Evolutionary conservation across 768 basidiomycete species (phyloP).

Genomic region (Kwoniella botswanensis): DNA sequence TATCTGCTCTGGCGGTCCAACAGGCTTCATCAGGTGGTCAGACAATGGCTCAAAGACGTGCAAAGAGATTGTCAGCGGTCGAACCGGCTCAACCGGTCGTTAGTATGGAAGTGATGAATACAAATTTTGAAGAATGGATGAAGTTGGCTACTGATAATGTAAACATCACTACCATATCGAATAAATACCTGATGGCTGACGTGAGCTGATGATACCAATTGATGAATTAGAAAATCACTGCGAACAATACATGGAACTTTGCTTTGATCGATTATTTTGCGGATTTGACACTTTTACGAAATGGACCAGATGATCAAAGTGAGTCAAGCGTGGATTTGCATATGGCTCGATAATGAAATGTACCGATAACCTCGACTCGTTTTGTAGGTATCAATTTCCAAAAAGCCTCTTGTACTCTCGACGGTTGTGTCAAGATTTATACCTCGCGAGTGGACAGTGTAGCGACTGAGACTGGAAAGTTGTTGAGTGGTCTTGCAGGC

Average conservation of each 20-base stretch:
- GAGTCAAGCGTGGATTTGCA: constrained; percentile 21
- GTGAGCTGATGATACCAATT: no score
- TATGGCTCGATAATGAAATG: no score
- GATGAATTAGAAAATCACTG: constrained; percentile 88
- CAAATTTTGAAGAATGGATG: constrained; percentile 99
- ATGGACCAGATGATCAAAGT: constrained; percentile 77
- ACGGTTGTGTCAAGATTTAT: constrained; percentile 99
- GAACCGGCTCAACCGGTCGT: constrained; percentile 45
- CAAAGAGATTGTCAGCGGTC: constrained; percentile 50
- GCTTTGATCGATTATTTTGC: constrained; percentile 99
- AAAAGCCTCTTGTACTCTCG: constrained; percentile 94
- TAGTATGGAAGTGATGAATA: constrained; percentile 80
- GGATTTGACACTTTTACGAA: constrained; percentile 93
- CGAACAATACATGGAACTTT: constrained; percentile 95
- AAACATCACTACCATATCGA: constrained; percentile 48
- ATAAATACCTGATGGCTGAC: no score
- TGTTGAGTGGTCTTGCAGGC: constrained; percentile 82
- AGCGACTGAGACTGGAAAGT: constrained; percentile 92
- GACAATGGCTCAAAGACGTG: constrained; percentile 23
- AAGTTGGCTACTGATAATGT: constrained; percentile 99
- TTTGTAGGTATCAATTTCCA: constrained; percentile 84
- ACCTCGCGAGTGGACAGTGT: constrained; percentile 96
- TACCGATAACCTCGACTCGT: not conserved
- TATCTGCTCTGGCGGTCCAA: constrained; percentile 57
- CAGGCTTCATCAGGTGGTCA: constrained; percentile 62